Conservation (phyloP, 305 asterid species). For the Fraxinus greggii region DNA sequence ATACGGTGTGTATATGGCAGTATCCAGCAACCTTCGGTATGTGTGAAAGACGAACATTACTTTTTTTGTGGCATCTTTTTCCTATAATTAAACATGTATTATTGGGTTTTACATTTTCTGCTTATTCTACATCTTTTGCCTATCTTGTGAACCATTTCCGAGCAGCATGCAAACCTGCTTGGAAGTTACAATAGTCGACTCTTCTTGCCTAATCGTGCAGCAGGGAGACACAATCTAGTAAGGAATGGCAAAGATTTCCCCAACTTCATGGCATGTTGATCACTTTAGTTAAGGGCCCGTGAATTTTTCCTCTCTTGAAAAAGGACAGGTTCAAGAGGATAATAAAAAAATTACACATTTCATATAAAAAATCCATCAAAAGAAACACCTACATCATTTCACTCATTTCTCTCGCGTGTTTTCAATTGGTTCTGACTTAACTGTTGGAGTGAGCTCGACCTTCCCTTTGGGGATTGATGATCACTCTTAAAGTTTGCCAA, state of each 20-base stretch:
- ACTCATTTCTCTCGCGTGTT: not conserved
- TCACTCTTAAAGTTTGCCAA: not conserved
- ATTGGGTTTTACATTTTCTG: not conserved
- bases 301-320: not conserved
- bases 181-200: not conserved
- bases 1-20: constrained; percentile 82
- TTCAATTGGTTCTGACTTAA: not conserved
- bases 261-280: not conserved
- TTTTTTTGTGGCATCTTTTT: not conserved
- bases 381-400: not conserved
- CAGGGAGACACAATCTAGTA: not conserved
- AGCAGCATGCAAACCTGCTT: not conserved
- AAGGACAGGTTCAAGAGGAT: not conserved
- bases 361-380: not conserved
- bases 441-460: not conserved
- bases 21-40: constrained; percentile 88
- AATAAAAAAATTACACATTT: not conserved
- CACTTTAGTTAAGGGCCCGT: not conserved
- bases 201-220: not conserved
- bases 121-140: not conserved
- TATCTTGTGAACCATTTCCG: not conserved
- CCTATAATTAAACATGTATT: not conserved
- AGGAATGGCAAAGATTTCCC: not conserved
- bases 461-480: not conserved
- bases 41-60: constrained; percentile 15